A percentile compares a stretch with the other conserved stretches of the same genome.
phyloP scores from a whole-genome alignment of 306 rosid species.

The Sicyos baderoa region DNA sequence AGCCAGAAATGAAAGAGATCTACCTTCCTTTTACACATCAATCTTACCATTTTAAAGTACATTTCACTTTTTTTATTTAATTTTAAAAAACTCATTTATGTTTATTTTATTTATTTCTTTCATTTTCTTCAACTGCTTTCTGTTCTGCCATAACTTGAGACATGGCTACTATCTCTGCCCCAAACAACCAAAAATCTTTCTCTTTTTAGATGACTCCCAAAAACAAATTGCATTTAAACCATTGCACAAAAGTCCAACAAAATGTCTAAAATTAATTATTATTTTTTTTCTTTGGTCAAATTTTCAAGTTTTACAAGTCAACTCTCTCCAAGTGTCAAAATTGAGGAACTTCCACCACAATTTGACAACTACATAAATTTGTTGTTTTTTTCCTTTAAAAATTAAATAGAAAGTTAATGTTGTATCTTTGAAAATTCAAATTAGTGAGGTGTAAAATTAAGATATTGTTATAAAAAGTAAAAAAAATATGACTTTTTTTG shows the following conservation, averaged over 20 bases:
- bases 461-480: neutral
- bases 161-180: neutral
- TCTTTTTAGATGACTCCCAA: neutral
- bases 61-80: neutral
- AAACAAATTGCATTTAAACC: constrained; percentile 1
- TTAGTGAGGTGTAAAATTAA: neutral
- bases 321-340: neutral
- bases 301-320: neutral
- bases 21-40: neutral
- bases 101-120: neutral
- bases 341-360: neutral
- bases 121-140: neutral
- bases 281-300: neutral
- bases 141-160: neutral
- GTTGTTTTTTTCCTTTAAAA: no score
- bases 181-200: constrained; percentile 1
- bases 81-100: neutral
- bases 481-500: neutral
- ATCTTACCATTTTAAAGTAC: neutral
- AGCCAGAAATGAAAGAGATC: neutral
- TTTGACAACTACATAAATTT: neutral
- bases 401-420: neutral
- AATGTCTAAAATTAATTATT: neutral
- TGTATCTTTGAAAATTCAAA: neutral
- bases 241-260: neutral